These are phyloP conservation scores for Oryza punctata DNA, from an alignment of 176 grass and related monocot species.

Conservation along the genomic window DNA sequence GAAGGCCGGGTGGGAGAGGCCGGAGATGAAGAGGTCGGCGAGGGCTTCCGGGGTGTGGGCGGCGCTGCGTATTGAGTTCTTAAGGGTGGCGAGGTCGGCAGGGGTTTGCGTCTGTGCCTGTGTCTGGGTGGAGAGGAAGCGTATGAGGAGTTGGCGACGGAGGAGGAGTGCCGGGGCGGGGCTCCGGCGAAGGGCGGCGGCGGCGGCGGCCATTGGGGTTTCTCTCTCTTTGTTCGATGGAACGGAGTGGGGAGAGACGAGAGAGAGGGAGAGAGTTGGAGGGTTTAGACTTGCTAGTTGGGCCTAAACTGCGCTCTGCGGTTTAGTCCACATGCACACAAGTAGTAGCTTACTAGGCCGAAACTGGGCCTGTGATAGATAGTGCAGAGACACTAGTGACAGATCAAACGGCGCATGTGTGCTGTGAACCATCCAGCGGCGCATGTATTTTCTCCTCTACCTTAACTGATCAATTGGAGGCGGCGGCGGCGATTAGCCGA, in stretches of 20 bases:
- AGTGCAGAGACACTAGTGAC: too few relatives aligned
- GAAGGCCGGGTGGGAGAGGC: constrained; percentile 46
- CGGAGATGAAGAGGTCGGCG: constrained; percentile 51
- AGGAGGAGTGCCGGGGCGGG: constrained; percentile 11
- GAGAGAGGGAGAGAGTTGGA: not conserved
- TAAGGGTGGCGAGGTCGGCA: constrained; percentile 45
- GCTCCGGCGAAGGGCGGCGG: constrained; percentile 52
- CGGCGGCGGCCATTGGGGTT: constrained; percentile 45
- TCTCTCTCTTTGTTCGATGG: too few relatives aligned
- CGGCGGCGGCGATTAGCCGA: too few relatives aligned
- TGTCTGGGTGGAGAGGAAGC: constrained; percentile 41
- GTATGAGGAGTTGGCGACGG: constrained; percentile 40
- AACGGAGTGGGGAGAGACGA: too few relatives aligned
- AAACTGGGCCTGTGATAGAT: not conserved
- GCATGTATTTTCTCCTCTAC: too few relatives aligned
- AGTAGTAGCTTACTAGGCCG: too few relatives aligned
- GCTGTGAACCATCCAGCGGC: too few relatives aligned
- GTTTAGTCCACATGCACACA: too few relatives aligned
- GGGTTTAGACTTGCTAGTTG: not conserved
- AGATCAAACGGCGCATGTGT: not conserved
- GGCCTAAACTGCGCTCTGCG: too few relatives aligned
- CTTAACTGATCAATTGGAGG: too few relatives aligned
- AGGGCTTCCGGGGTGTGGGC: constrained; percentile 53
- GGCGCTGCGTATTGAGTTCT: constrained; percentile 63
- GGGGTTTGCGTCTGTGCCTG: not conserved